Conservation (phyloP, 805 yeast species). For the Sugiyamaella americana region DNA sequence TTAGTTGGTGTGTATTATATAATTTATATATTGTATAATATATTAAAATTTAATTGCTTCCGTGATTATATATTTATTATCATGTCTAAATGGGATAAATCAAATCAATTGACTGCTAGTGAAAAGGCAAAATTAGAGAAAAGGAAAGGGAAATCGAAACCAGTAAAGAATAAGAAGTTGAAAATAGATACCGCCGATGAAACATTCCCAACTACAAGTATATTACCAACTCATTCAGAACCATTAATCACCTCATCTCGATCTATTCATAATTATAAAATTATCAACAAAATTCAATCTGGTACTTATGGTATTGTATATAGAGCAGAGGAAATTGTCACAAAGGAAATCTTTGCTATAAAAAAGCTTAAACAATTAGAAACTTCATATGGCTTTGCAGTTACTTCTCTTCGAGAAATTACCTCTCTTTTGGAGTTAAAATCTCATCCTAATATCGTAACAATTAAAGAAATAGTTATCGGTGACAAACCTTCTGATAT, state of each 20-base stretch:
- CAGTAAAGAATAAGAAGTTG: background rate
- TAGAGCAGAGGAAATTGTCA: conserved; percentile 43
- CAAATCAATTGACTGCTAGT: conserved; percentile 4
- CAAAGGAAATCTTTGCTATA: conserved; percentile 49
- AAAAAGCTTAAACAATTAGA: conserved; percentile 44
- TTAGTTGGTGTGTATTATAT: no score
- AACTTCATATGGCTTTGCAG: conserved; percentile 56
- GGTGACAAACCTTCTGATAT: conserved; percentile 23
- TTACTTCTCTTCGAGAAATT: conserved; percentile 61
- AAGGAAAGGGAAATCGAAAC: background rate
- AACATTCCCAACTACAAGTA: background rate
- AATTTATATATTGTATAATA: no score
- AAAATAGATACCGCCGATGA: background rate
- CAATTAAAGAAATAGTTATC: conserved; percentile 48
- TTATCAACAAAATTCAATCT: conserved; percentile 29
- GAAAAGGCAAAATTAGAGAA: background rate
- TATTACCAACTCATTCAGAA: background rate
- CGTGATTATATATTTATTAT: no score
- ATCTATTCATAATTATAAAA: conserved; percentile 21
- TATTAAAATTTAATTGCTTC: no score
- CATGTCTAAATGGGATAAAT: background rate
- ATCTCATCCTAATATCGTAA: conserved; percentile 46
- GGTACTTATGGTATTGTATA: conserved; percentile 51
- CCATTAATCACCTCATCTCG: conserved; percentile 2
- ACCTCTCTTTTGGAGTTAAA: conserved; percentile 46